Base-by-base conservation (phyloP, 805 yeast species). In the Allodekkera sacchari region DNA sequence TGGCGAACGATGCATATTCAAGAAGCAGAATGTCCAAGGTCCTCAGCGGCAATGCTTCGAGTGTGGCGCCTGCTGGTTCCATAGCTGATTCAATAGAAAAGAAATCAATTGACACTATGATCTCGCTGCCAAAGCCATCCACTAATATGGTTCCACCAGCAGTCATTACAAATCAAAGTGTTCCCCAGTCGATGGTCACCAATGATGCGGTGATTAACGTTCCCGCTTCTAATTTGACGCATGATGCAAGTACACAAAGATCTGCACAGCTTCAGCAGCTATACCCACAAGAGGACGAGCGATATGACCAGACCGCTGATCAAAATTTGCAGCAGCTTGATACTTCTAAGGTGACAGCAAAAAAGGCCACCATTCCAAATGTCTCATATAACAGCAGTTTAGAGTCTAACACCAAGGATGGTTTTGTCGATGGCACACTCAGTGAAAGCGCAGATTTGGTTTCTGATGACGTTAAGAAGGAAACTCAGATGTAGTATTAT, bases 1-100 rank as follows among this genome's bases (percentile, higher is more conserved):
- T 57, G 4, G 48, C 61, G 6, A 34, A 43, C 14, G 38, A 47
- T 7, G 53, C 64, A 11, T 45, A 38, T 21, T 31, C 41, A 7
- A 22, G 33, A 9, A 32, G 42, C n/a, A 37, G 43, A 29, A 31
- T 41, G 17, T 42, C 48, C 16, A 40, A 7, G 7, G 18, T 25
- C 7, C 36, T 22, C 28, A 38, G 27, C 22, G 39, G 37, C 24
- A 38, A 37, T 34, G 39, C 37, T 32, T 37, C 12, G 43, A 41
- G 38, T 33, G 38, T 22, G 26, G 43, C 18, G 35, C 45, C 38
- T 34, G 37, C 40, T 11, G 20, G 3, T 5, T 5, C 28, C 22
- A 24, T 19, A 27, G 28, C 15, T 10, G 32, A 31, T 12, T 44
- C 50, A 15, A 10, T 45, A n/a, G 41, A 50, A 7, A 41, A 45